Evolutionary conservation across 192 early-diverging fungal genomes (phyloP).

Genomic region (Linnemannia hyalina): DNA sequence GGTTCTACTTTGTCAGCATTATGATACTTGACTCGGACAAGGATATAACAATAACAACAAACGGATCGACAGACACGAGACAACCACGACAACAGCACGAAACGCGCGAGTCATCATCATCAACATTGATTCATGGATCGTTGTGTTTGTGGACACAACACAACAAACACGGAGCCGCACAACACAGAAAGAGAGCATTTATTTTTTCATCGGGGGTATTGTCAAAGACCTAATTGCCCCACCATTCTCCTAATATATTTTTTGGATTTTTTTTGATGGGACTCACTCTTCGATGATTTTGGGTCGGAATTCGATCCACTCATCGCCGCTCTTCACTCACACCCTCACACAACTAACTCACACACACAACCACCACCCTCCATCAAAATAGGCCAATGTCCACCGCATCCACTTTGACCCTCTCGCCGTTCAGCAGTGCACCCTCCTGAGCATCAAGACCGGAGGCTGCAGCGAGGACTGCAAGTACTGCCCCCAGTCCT

Average conservation of each 20-base stretch:
- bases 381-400: slow-evolving; percentile 70
- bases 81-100: background rate
- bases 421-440: slow-evolving; percentile 83
- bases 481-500: slow-evolving; percentile 87
- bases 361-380: background rate
- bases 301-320: slow-evolving; percentile 4
- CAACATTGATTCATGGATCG: background rate
- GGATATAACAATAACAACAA: slow-evolving; percentile 8
- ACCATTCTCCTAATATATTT: slow-evolving; percentile 19
- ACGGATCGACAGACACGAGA: background rate
- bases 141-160: background rate
- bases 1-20: background rate
- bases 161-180: slow-evolving; percentile 3
- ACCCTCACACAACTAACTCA: background rate
- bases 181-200: slow-evolving; percentile 1
- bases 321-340: background rate
- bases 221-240: slow-evolving; percentile 13
- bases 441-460: slow-evolving; percentile 85
- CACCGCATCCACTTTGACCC: slow-evolving; percentile 80
- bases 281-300: background rate
- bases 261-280: slow-evolving; percentile 17
- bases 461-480: slow-evolving; percentile 90
- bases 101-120: background rate
- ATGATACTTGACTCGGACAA: background rate
- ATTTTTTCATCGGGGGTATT: slow-evolving; percentile 23